Conservation (phyloP, 768 basidiomycete genomes). For the Agrocybe pediades region DNA sequence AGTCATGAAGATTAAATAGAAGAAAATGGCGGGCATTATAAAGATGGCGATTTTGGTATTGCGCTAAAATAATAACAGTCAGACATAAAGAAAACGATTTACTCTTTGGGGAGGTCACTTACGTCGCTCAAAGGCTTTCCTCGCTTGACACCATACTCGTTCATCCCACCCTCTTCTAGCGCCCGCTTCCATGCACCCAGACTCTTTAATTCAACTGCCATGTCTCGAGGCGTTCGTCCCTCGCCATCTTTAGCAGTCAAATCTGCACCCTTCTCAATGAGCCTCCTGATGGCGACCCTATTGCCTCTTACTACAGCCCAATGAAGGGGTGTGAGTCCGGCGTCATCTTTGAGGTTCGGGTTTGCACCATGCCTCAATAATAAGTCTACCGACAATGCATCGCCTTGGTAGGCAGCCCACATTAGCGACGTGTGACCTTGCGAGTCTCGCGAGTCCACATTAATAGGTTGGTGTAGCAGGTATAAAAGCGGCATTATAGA, state of each 20-base stretch:
- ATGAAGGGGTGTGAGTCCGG: conserved; percentile 87
- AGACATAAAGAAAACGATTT: not conserved
- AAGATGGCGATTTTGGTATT: conserved; percentile 85
- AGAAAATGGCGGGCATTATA: conserved; percentile 71
- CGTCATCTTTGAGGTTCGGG: conserved; percentile 72
- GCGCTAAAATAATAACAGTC: conserved; percentile 42
- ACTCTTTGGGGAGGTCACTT: conserved; percentile 9
- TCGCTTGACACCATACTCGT: conserved; percentile 70
- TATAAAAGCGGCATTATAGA: conserved; percentile 94
- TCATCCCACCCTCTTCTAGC: conserved; percentile 83
- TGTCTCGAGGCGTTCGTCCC: conserved; percentile 88
- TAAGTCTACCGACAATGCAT: conserved; percentile 91
- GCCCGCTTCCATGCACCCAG: conserved; percentile 89
- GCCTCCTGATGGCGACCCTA: conserved; percentile 76
- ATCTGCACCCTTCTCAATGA: conserved; percentile 87
- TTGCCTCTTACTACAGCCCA: conserved; percentile 99
- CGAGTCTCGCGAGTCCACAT: conserved; percentile 86
- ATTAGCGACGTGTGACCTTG: conserved; percentile 95
- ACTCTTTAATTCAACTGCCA: conserved; percentile 93
- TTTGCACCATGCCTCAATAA: conserved; percentile 87
- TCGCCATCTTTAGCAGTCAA: conserved; percentile 77
- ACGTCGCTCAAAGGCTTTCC: conserved; percentile 75
- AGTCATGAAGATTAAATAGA: conserved; percentile 85
- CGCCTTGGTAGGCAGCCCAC: conserved; percentile 99
- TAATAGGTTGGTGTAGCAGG: conserved; percentile 90